These are phyloP conservation scores for Panicum miliaceum DNA, from an alignment of 176 grass and related monocot genomes.

Conservation along the genomic window DNA sequence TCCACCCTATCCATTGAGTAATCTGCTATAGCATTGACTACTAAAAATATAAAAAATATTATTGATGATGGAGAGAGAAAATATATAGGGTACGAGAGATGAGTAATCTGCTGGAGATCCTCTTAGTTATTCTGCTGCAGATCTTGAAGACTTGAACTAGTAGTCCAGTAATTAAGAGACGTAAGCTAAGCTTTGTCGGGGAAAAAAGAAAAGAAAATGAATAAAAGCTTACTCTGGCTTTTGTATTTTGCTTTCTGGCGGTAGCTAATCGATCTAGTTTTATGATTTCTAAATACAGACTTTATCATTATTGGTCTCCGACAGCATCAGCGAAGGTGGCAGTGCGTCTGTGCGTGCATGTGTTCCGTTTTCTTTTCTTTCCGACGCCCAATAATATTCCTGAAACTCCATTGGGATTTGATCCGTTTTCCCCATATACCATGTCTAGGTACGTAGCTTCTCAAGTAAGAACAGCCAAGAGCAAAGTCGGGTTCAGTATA, in stretches of 20 bases:
- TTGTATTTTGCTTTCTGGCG: not conserved
- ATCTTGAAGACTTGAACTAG: conserved; percentile 1
- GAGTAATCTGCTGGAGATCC: too few species aligned
- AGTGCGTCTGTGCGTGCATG: conserved; percentile 52
- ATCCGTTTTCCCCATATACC: conserved; percentile 14
- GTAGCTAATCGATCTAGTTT: conserved; percentile 3
- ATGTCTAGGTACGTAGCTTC: not conserved
- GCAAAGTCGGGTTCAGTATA: not conserved
- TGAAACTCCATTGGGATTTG: conserved; percentile 27
- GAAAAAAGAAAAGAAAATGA: not conserved
- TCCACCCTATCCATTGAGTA: too few species aligned
- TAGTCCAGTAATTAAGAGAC: not conserved
- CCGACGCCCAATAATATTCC: conserved; percentile 12
- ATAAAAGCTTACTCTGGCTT: not conserved
- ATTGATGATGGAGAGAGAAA: too few species aligned
- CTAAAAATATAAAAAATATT: too few species aligned
- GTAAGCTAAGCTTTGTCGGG: not conserved
- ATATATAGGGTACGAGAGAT: too few species aligned
- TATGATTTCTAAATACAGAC: conserved; percentile 18
- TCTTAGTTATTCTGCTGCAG: not conserved
- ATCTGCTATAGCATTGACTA: too few species aligned
- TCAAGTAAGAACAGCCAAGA: not conserved
- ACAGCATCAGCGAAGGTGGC: conserved; percentile 52
- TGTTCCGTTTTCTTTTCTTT: conserved; percentile 21
- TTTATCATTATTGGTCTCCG: conserved; percentile 40